Percentiles rank a stretch among this genome's conserved stretches.
Evolutionary conservation across 768 basidiomycete species (phyloP).

Genomic region (Lentinula sp.): DNA sequence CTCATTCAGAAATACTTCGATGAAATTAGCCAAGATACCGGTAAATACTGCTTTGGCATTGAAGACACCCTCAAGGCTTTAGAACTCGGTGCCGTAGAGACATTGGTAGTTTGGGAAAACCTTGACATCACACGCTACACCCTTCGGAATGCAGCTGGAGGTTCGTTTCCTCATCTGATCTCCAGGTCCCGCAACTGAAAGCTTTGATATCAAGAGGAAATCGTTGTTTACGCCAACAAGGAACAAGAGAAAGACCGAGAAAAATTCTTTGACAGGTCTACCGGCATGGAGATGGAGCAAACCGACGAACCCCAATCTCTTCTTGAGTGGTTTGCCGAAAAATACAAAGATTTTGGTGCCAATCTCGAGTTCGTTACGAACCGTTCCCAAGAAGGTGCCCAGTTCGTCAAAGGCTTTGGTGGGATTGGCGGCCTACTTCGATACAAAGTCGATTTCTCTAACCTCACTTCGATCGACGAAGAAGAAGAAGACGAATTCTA

Average conservation of each 20-base stretch:
- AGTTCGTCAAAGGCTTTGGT: conserved; percentile 98
- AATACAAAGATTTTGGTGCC: conserved; percentile 97
- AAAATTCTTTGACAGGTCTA: conserved; percentile 94
- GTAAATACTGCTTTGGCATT: conserved; percentile 95
- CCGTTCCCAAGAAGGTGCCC: conserved; percentile 93
- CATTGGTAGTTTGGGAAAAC: conserved; percentile 98
- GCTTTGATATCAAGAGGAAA: conserved; percentile 53
- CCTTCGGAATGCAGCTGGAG: conserved; percentile 88
- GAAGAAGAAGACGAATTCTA: conserved; percentile 84
- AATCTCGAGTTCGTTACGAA: conserved; percentile 95
- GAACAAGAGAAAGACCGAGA: conserved; percentile 91
- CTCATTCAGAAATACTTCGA: conserved; percentile 98
- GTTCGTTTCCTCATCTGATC: conserved; percentile 29
- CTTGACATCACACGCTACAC: conserved; percentile 85
- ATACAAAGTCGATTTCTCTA: conserved; percentile 96
- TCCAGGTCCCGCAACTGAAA: neutral
- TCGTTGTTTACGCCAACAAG: conserved; percentile 70
- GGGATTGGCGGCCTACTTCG: conserved; percentile 93
- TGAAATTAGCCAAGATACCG: conserved; percentile 97
- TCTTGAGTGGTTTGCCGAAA: conserved; percentile 98
- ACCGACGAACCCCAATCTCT: conserved; percentile 73
- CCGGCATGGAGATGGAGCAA: conserved; percentile 94
- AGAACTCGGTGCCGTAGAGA: conserved; percentile 95
- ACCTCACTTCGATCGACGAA: conserved; percentile 68
- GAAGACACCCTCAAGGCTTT: conserved; percentile 95